Evolutionary conservation across 1,284 basidiomycete species (phyloP).

Genomic region (Moesziomyces parantarcticus): DNA sequence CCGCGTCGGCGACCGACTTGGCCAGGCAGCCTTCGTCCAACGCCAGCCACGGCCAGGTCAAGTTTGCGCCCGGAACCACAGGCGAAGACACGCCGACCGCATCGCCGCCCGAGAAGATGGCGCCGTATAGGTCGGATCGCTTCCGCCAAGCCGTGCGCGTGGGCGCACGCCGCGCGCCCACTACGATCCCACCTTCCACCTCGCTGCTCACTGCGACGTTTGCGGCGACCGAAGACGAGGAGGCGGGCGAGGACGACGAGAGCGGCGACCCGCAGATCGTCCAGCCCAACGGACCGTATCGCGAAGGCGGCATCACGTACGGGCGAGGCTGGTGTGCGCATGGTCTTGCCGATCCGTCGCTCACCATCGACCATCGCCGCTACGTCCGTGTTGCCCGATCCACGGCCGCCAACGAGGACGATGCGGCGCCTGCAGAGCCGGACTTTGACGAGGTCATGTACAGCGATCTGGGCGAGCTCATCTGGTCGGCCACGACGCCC

Average conservation of each 20-base stretch:
- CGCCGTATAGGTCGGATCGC: slow-evolving; percentile 22
- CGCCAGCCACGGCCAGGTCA: slow-evolving; percentile 29
- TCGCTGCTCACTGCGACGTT: slow-evolving; percentile 21
- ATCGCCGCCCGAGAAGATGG: slow-evolving; percentile 13
- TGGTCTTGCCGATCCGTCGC: slow-evolving; percentile 49
- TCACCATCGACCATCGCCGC: slow-evolving; percentile 37
- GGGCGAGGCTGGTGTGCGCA: slow-evolving; percentile 54
- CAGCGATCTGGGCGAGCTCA: slow-evolving; percentile 55
- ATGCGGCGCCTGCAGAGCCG: not conserved
- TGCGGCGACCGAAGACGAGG: slow-evolving; percentile 28
- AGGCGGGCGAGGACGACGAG: slow-evolving; percentile 4
- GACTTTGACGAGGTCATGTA: slow-evolving; percentile 45
- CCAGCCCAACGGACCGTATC: slow-evolving; percentile 50
- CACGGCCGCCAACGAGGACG: not conserved
- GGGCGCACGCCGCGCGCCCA: slow-evolving; percentile 10
- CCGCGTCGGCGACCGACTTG: slow-evolving; percentile 5
- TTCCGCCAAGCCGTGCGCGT: slow-evolving; percentile 32
- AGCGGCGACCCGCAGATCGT: slow-evolving; percentile 25
- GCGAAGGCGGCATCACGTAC: slow-evolving; percentile 53
- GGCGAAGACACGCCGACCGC: slow-evolving; percentile 21
- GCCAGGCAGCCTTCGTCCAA: slow-evolving; percentile 19
- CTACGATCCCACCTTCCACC: slow-evolving; percentile 10
- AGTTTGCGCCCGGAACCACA: slow-evolving; percentile 22
- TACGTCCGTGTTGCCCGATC: slow-evolving; percentile 25
- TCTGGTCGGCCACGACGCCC: slow-evolving; percentile 55